Percentiles rank a stretch among this genome's conserved stretches.
Conservation (phyloP, 352 stramenopile genomes). For the Phytophthora pistaciae region DNA sequence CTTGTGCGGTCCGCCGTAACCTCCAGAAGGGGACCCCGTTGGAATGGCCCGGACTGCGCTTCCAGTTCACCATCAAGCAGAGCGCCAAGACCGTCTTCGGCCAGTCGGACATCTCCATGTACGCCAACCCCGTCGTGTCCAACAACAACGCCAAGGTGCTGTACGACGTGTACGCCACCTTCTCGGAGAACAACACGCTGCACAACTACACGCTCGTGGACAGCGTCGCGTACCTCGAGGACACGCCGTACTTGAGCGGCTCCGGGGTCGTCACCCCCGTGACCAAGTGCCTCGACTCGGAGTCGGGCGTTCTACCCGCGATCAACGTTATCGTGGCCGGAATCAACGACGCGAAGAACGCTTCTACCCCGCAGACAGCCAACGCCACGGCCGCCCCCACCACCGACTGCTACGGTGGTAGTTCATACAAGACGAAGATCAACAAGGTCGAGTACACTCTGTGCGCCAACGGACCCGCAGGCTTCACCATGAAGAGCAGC, state of each 20-base stretch:
- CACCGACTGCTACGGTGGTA: conserved; percentile 5
- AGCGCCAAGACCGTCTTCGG: conserved; percentile 35
- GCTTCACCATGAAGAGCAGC: conserved; percentile 25
- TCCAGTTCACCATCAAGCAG: conserved; percentile 44
- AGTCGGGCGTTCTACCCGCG: conserved; percentile 3
- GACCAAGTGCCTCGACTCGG: conserved; percentile 14
- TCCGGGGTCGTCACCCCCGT: conserved; percentile 5
- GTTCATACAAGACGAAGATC: conserved; percentile 14
- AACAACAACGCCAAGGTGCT: conserved; percentile 32
- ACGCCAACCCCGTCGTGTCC: conserved; percentile 35
- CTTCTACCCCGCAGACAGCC: not conserved
- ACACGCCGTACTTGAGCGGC: conserved; percentile 3
- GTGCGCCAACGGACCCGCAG: conserved; percentile 3
- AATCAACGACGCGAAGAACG: conserved; percentile 15
- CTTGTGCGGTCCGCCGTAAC: conserved; percentile 4
- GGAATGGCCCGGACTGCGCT: conserved; percentile 34
- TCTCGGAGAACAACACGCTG: conserved; percentile 20
- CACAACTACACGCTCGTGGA: conserved; percentile 48
- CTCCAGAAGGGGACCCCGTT: conserved; percentile 14
- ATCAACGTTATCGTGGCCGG: conserved; percentile 16
- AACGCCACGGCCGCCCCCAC: not conserved
- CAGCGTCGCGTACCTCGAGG: conserved; percentile 27
- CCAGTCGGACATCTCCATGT: conserved; percentile 36
- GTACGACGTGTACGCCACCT: conserved; percentile 40
- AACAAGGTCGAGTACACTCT: conserved; percentile 17